Base-by-base conservation (phyloP, 371 early-diverging fungal genomes). In the Actinomucor elegans region DNA sequence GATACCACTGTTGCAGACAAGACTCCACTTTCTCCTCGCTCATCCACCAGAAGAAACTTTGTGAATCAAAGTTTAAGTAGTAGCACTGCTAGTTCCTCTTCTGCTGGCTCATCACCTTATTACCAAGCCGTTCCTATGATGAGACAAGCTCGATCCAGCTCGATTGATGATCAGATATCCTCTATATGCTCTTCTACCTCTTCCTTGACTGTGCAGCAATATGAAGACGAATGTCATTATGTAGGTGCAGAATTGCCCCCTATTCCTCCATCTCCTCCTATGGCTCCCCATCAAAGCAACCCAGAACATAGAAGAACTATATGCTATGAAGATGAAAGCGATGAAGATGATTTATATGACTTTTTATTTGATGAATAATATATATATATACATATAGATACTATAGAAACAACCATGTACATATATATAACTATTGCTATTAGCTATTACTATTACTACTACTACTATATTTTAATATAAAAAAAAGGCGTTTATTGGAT, bases 301-400 rank as follows among this genome's bases (percentile, higher is more conserved):
- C 43, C 57, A 6, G 44, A 43, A 0, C 18, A 57, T 28, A 11
- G 53, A 18, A 28, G 24, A 14, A 53, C 53, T 5, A 43, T 26
- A n/a, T 36, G 31, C 24, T 57, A 58, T 40, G 47, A 46, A 40
- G 58, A 50, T 8, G 50, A 49, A 14, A 60, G 48, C 23, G 61
- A 60, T 29, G 55, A 60, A n/a, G 61, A 60, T 3, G 60, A 55
- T 10, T 41, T 54, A 5, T 36, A 26, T 14, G 49, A 35, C 5
- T 15, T 36, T 14, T 18, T 23, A 36, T 48, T 36, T 26, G 23
- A 17, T 12, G 15, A 17, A 27, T 36, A 27, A 12, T 17, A 27
- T 21, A 14, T 32, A 15, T 33, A 46, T 15, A 34, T 48, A 48
- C 24, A 37, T 10, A 9, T 27, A 15, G 4, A 41, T 24, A 41